Conservation (phyloP, 2,329 filamentous ascomycete species). For the Hymenoscyphus fructigenus region DNA sequence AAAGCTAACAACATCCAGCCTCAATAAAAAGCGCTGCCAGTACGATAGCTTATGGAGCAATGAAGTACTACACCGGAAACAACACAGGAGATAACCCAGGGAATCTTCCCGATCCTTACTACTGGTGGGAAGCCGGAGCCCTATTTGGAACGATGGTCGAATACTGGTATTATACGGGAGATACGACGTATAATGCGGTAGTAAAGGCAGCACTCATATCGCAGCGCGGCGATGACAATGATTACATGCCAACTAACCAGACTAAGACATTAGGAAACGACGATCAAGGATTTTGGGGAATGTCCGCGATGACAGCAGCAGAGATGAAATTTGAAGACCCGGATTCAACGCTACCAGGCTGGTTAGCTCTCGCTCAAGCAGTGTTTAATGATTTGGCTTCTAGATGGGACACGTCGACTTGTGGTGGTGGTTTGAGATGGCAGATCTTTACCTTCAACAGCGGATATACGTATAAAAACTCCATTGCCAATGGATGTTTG, state of each 20-base stretch:
- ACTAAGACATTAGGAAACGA: constrained; percentile 63
- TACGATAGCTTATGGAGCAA: constrained; percentile 45
- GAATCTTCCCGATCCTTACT: constrained; percentile 49
- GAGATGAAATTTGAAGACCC: constrained; percentile 64
- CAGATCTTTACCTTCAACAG: constrained; percentile 81
- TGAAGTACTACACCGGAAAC: constrained; percentile 52
- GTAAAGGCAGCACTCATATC: constrained; percentile 68
- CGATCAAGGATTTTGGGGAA: constrained; percentile 71
- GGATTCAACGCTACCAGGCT: constrained; percentile 54
- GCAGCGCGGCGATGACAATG: constrained; percentile 68
- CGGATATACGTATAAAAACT: constrained; percentile 75
- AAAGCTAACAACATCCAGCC: constrained; percentile 17
- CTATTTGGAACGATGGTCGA: constrained; percentile 71
- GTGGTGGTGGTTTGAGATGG: constrained; percentile 76
- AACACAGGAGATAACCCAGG: constrained; percentile 49
- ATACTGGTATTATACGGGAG: constrained; percentile 80
- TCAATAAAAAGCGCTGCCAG: constrained; percentile 37
- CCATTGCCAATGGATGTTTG: constrained; percentile 61
- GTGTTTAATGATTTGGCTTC: constrained; percentile 68
- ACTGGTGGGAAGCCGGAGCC: constrained; percentile 65
- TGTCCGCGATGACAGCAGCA: constrained; percentile 67
- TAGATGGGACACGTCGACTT: constrained; percentile 68
- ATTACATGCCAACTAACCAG: constrained; percentile 76
- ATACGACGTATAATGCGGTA: constrained; percentile 61
- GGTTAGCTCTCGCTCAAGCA: constrained; percentile 71